Percentiles rank a stretch among this genome's conserved stretches.
phyloP scores from a whole-genome alignment of 768 basidiomycete species.

The Brasilioporus rufonigricans region DNA sequence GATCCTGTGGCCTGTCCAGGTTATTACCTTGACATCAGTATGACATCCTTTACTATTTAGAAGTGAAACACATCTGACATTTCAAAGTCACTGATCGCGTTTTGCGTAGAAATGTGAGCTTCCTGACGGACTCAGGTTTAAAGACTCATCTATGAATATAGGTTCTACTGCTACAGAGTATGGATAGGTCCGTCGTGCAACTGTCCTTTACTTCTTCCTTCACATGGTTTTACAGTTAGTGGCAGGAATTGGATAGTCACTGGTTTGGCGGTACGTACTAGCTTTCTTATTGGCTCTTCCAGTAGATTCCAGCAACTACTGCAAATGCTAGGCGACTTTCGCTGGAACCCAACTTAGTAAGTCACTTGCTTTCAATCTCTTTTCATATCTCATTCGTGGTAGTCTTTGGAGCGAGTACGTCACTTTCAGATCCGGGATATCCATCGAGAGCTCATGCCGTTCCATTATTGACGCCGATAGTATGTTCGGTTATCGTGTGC shows the following conservation, averaged over 20 bases:
- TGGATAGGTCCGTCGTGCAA: slow-evolving; percentile 1
- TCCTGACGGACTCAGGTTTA: not conserved
- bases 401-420: not conserved
- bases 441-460: not conserved
- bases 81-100: not conserved
- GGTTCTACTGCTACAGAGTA: slow-evolving; percentile 1
- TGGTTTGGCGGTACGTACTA: not conserved
- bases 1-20: not conserved
- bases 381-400: not conserved
- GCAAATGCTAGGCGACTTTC: not conserved
- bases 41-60: not conserved
- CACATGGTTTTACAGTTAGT: not conserved
- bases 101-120: not conserved
- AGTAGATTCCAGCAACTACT: too few species aligned
- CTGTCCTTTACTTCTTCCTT: not conserved
- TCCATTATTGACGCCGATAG: not conserved
- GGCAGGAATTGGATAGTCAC: not conserved
- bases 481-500: not conserved
- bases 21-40: not conserved
- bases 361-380: not conserved
- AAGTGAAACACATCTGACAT: not conserved
- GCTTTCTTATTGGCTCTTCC: too few species aligned
- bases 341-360: not conserved
- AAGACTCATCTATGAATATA: not conserved
- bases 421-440: not conserved